Conservation (phyloP, 139 green algal species). For the Ulvella scutata region DNA sequence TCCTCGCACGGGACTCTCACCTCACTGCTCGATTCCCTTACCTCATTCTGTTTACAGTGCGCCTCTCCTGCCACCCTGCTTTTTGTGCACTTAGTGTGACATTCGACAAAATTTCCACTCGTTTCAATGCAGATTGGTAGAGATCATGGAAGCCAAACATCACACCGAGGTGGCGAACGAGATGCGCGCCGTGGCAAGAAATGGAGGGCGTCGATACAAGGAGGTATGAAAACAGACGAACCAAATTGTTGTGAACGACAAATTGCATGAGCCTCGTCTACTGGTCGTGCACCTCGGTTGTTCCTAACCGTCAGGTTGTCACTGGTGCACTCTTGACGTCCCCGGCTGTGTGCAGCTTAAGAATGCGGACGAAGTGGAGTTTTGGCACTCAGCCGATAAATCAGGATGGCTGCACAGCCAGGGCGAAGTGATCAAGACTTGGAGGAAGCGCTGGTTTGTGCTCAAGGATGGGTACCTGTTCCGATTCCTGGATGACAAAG, state of each 20-base stretch:
- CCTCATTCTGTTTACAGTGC: not conserved
- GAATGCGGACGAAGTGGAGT: constrained; percentile 69
- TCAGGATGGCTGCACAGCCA: constrained; percentile 76
- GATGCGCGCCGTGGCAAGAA: not conserved
- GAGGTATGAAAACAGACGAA: too few relatives aligned
- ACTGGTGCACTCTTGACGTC: too few relatives aligned
- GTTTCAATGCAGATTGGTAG: not conserved
- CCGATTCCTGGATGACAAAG: constrained; percentile 54
- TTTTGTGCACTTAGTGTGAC: not conserved
- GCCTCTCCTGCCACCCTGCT: not conserved
- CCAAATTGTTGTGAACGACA: too few relatives aligned
- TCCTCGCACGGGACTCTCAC: not conserved
- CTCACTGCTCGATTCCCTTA: not conserved
- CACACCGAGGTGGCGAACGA: not conserved
- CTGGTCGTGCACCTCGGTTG: too few relatives aligned
- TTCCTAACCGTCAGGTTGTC: too few relatives aligned
- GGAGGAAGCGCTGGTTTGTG: constrained; percentile 84
- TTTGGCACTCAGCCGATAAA: constrained; percentile 70
- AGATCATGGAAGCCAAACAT: not conserved
- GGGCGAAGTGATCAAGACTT: constrained; percentile 70
- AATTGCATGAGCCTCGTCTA: too few relatives aligned
- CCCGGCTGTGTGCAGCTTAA: constrained; percentile 35
- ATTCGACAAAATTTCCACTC: too few relatives aligned
- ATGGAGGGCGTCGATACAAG: not conserved
- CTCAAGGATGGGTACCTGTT: constrained; percentile 81